Percentiles rank a stretch among this genome's conserved stretches.
Conservation (phyloP, 495 filamentous ascomycete species). For the Hypoxylon trugodes region DNA sequence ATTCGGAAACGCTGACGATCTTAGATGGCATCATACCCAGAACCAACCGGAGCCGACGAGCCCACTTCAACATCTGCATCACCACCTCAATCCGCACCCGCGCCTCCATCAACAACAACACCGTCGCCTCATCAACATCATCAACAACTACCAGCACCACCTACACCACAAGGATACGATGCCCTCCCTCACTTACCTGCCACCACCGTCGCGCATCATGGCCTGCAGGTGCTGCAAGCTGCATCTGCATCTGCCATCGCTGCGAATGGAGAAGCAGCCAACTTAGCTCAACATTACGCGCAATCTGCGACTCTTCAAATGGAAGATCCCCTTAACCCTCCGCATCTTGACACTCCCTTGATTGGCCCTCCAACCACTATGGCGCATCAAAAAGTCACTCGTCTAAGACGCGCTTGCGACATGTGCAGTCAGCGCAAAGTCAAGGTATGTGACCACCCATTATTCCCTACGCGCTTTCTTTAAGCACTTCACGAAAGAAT, state of each 20-base stretch:
- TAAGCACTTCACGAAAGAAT: conserved; percentile 2
- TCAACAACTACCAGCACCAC: not conserved
- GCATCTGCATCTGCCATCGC: conserved; percentile 45
- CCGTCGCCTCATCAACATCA: not conserved
- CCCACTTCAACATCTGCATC: not conserved
- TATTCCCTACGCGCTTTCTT: not conserved
- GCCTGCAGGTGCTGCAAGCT: conserved; percentile 55
- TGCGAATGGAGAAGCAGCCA: conserved; percentile 27
- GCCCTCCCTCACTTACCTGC: conserved; percentile 34
- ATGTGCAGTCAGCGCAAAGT: conserved; percentile 87
- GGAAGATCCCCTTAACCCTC: conserved; percentile 26
- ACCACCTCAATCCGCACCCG: conserved; percentile 3
- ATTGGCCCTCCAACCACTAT: not conserved
- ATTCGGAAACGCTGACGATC: conserved; percentile 13
- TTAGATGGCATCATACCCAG: conserved; percentile 42
- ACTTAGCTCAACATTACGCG: conserved; percentile 43
- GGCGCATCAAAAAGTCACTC: conserved; percentile 49
- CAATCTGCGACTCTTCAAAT: conserved; percentile 42
- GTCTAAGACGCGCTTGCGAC: conserved; percentile 83
- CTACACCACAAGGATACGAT: conserved; percentile 20
- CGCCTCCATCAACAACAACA: conserved; percentile 13
- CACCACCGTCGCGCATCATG: conserved; percentile 51
- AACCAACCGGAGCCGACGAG: conserved; percentile 21
- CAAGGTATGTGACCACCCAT: conserved; percentile 66
- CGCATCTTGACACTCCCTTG: conserved; percentile 16